Conservation (phyloP, 441 rosid species). For the Erysimum cheiri region DNA sequence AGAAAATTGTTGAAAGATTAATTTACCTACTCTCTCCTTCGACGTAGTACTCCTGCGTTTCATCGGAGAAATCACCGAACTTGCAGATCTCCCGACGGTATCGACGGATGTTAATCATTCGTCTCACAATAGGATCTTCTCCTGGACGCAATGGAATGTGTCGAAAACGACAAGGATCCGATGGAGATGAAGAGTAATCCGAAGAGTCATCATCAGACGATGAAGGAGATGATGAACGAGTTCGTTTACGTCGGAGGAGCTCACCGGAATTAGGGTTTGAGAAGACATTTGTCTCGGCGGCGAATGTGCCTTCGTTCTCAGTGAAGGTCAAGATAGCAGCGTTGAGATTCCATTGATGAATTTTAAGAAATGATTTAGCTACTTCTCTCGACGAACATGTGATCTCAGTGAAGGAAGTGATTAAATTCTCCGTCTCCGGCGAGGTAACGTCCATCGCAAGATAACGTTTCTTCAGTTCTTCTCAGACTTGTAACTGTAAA, state of each 20-base stretch:
- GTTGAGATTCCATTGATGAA: conserved; percentile 74
- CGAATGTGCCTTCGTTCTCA: conserved; percentile 14
- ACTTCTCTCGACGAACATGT: conserved; percentile 63
- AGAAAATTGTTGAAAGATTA: neutral
- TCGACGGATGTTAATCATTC: conserved; percentile 14
- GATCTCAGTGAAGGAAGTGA: conserved; percentile 60
- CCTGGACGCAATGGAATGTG: conserved; percentile 31
- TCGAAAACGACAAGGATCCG: conserved; percentile 42
- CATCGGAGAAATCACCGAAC: conserved; percentile 55
- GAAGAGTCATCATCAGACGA: conserved; percentile 42
- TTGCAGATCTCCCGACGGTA: conserved; percentile 48
- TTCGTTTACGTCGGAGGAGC: conserved; percentile 13
- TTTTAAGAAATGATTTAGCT: conserved; percentile 68
- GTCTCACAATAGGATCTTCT: conserved; percentile 35
- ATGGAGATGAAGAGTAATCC: conserved; percentile 45
- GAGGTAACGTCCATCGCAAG: neutral
- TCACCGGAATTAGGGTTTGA: conserved; percentile 20
- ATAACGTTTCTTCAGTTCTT: neutral
- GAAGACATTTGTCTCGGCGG: neutral
- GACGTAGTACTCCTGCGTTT: conserved; percentile 55
- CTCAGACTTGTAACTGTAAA: neutral
- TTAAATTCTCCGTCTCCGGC: conserved; percentile 34
- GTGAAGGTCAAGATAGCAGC: conserved; percentile 74
- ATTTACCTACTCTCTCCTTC: conserved; percentile 68
- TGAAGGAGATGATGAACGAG: conserved; percentile 31